Evolutionary conservation across 257 asterid genomes (phyloP), one percentile per base, ranked within the genome.

Genomic region (Striga asiatica): DNA sequence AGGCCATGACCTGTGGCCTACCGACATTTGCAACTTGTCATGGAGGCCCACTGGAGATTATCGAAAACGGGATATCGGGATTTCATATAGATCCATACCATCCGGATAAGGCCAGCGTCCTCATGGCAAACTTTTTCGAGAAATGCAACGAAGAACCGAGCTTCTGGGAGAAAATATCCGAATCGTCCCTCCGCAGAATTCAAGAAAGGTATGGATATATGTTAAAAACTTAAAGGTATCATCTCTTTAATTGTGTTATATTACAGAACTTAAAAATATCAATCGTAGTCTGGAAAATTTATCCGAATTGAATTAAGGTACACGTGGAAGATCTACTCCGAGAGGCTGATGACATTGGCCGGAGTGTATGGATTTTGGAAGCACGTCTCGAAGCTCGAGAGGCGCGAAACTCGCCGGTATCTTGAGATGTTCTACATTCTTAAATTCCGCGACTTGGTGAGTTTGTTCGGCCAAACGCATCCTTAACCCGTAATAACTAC

Each of bases 331-430:
- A 92, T 81, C 19, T 92, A 88, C 76, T 88, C 99, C 0, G 81
- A 82, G 72, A 92, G 99, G 82, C 84, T 88, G 74, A 83, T 92
- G 92, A 88, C 99, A 4, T 68, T 88, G 50, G 80, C 95, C 2
- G 99, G 99, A 21, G 97, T 88, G 12, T 88, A 85, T 37, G 85
- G 99, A 48, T 88, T 92, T 72, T 92, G 99, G 99, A 88, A 85
- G 65, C 57, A 79, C 23, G 99, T 85, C 1, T 88, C 99, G 2
- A 92, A 88, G 42, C 85, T 92, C 0, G 94, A 88, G 50, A 83
- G 97, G 75, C 94, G 88, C 1, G 97, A 92, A 75, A 88, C 81
- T 10, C 87, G 93, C 51, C 81, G 97, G 5, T 88, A 92, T 60
- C 87, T 92, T 8, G 97, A 88, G 83, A 92, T 92, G 99, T 88